Base-by-base conservation (phyloP, 2,329 filamentous ascomycete species). In the Amauroascus niger region DNA sequence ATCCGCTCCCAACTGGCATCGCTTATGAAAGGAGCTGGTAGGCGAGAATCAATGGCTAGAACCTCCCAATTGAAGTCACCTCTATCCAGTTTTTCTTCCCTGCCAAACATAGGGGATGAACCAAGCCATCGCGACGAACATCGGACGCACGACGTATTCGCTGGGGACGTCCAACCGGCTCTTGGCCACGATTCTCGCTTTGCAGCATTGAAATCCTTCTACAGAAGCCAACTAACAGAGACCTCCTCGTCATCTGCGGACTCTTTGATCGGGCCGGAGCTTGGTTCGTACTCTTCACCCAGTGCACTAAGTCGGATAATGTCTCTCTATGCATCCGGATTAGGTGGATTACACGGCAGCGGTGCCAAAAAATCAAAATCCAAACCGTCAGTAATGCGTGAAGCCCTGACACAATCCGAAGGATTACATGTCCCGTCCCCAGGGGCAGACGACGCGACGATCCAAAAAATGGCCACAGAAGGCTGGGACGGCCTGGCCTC, bases 241-340 rank as follows among this genome's bases (percentile, higher is more conserved):
- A 73, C 79, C 0, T 78, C 78, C 22, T 69, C 76, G 2, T 76
- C 77, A 11, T 68, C 78, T 0, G 69, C 70, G 4, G 77, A 79
- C 1, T 69, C 70, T 45, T 69, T 82, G 18, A 54, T 57, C 26
- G 83, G 84, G 8, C 63, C 66, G 0, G 69, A 72, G 41, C 65
- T 69, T 49, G 57, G 60, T 58, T 75, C 74, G 41, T 84, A 82
- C 69, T 79, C 78, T 28, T 95, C 90, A 0, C 90, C 91, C 0
- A 86, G 82, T 4, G 87, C 88, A 8, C 74, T 96, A 52, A 84
- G 87, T 24, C 83, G 91, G 30, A 93, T 97, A 63, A 94, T 96
- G 88, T 90, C 82, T 58, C 75, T 96, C 24, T 96, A 96, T 70
- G 88, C 87, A 0, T 68, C 69, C 0, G 76, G 76, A 0, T 78